Conservation (phyloP, 306 rosid genomes). For the Sicyos edulis region DNA sequence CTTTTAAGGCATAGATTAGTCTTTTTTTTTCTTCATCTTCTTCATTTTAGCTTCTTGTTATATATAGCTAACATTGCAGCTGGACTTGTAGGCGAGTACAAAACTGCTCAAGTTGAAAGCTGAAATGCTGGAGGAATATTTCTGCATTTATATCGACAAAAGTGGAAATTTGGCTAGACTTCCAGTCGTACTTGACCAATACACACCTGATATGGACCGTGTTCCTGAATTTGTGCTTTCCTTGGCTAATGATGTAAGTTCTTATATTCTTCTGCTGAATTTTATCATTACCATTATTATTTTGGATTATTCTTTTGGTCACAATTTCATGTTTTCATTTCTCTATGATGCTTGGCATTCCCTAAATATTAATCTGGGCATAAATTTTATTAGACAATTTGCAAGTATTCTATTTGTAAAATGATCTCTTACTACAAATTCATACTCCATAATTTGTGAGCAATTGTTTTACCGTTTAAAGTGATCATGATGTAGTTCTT, state of each 20-base stretch:
- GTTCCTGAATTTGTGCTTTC: constrained; percentile 71
- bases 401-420: no score
- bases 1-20: not conserved
- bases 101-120: constrained; percentile 61
- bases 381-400: not conserved
- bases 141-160: constrained; percentile 58
- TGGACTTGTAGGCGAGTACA: constrained; percentile 50
- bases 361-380: not conserved
- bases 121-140: constrained; percentile 61
- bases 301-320: no score
- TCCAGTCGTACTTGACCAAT: constrained; percentile 84
- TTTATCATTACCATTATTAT: not conserved
- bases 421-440: no score
- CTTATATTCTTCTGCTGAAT: constrained; percentile 7
- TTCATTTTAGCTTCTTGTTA: no score
- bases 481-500: not conserved
- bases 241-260: constrained; percentile 84
- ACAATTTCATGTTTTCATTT: not conserved
- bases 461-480: not conserved
- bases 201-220: constrained; percentile 94
- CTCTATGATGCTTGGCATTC: not conserved
- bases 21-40: not conserved
- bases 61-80: not conserved
- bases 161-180: constrained; percentile 70
- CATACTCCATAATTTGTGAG: no score